phyloP scores from a whole-genome alignment of 2,329 filamentous ascomycete species.

The Mycogone perniciosa region DNA sequence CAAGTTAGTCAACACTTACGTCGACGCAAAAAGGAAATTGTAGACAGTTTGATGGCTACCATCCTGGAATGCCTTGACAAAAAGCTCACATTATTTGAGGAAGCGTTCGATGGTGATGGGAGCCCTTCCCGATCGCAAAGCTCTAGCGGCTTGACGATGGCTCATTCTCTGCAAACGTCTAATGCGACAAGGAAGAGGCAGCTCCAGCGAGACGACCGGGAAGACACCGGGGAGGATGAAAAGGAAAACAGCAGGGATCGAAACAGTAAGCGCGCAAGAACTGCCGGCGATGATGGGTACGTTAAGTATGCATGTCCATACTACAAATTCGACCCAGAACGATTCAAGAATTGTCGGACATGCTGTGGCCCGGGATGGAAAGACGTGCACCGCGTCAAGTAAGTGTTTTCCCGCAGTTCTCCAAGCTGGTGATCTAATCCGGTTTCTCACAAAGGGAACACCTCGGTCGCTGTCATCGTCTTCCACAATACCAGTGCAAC shows the following conservation, averaged over 20 bases:
- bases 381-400: slow-evolving; percentile 15
- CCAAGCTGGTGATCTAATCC: background rate
- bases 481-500: slow-evolving; percentile 17
- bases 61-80: slow-evolving; percentile 13
- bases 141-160: background rate
- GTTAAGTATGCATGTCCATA: slow-evolving; percentile 31
- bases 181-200: background rate
- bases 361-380: slow-evolving; percentile 21
- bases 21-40: slow-evolving; percentile 13
- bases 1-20: slow-evolving; percentile 12
- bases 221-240: slow-evolving; percentile 25
- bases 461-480: slow-evolving; percentile 17
- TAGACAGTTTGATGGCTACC: slow-evolving; percentile 14
- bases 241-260: slow-evolving; percentile 25
- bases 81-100: slow-evolving; percentile 11
- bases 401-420: background rate
- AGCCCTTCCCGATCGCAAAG: background rate
- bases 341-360: slow-evolving; percentile 17
- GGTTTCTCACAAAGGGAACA: slow-evolving; percentile 17
- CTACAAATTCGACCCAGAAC: slow-evolving; percentile 28
- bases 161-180: background rate
- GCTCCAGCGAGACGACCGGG: slow-evolving; percentile 13
- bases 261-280: slow-evolving; percentile 28
- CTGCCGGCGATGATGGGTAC: background rate
- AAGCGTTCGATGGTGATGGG: slow-evolving; percentile 4